Evolutionary conservation across 164 flowering plant genomes (phyloP).

Genomic region (Malania oleifera): DNA sequence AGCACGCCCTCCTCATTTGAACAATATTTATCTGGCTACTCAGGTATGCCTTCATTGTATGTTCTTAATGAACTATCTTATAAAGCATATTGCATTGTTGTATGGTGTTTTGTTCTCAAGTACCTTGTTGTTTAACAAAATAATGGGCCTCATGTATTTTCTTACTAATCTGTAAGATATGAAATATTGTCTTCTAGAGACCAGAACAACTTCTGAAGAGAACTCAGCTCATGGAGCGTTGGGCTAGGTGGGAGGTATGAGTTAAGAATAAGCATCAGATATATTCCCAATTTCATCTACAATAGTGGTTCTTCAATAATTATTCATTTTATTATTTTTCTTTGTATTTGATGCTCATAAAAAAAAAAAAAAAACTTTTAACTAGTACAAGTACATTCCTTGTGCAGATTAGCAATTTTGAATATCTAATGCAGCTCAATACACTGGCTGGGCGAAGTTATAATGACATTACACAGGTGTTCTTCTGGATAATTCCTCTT

Average conservation of each 20-base stretch:
- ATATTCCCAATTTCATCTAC: neutral
- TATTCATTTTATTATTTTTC: neutral
- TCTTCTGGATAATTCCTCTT: constrained; percentile 1
- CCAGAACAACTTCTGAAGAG: constrained; percentile 94
- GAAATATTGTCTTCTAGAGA: constrained; percentile 43
- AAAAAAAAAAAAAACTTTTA: neutral
- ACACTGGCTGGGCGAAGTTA: constrained; percentile 98
- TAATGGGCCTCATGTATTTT: neutral
- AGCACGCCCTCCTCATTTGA: constrained; percentile 87
- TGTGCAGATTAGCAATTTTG: constrained; percentile 98
- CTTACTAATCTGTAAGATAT: neutral
- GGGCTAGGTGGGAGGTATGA: constrained; percentile 98
- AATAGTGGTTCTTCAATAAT: neutral
- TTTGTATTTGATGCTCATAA: too few relatives aligned
- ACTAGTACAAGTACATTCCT: neutral
- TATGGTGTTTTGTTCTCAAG: too few relatives aligned
- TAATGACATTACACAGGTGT: constrained; percentile 97
- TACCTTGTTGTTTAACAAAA: neutral
- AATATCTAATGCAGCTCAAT: constrained; percentile 94
- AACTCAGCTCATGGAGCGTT: constrained; percentile 98
- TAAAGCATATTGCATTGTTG: neutral
- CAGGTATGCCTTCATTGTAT: constrained; percentile 47
- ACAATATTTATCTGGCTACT: constrained; percentile 88
- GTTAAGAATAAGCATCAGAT: constrained; percentile 12
- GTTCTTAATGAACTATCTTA: neutral